Evolutionary conservation across 225 moss, liverwort and hornwort genomes (phyloP).

Genomic region (Sphagnum tenellum): DNA sequence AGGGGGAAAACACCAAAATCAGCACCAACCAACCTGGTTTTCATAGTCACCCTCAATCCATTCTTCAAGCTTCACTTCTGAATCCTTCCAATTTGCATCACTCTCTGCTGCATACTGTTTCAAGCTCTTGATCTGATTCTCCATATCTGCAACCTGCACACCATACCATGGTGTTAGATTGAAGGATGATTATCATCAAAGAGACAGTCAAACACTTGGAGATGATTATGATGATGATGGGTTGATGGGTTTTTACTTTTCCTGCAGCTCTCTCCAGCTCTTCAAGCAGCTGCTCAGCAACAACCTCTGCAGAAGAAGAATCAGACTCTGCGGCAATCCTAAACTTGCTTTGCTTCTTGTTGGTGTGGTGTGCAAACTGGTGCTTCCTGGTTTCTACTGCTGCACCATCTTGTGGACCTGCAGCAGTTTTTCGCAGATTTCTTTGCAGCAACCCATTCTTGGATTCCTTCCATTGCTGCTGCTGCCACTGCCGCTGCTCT

Average conservation of each 20-base stretch:
- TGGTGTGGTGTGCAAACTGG: too few species aligned
- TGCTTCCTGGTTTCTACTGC: too few species aligned
- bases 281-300: slow-evolving; percentile 51
- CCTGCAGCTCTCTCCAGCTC: slow-evolving; percentile 58
- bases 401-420: too few species aligned
- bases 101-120: slow-evolving; percentile 42
- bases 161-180: too few species aligned
- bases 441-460: too few species aligned
- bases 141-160: slow-evolving; percentile 47
- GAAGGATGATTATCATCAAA: background rate
- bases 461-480: too few species aligned
- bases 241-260: slow-evolving; percentile 15
- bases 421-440: too few species aligned
- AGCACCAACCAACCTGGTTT: slow-evolving; percentile 23
- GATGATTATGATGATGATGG: background rate
- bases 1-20: background rate
- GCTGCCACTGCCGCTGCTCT: too few species aligned
- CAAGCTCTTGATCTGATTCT: slow-evolving; percentile 45
- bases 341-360: too few species aligned
- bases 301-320: slow-evolving; percentile 29
- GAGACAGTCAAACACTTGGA: slow-evolving; percentile 1
- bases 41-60: slow-evolving; percentile 38
- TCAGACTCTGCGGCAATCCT: slow-evolving; percentile 10
- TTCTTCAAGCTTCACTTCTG: slow-evolving; percentile 53
- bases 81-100: slow-evolving; percentile 37